A percentile compares a stretch with the other conserved stretches of the same genome.
Conservation (phyloP, 2,329 filamentous ascomycete genomes). For the Parafenestella ontariensis region DNA sequence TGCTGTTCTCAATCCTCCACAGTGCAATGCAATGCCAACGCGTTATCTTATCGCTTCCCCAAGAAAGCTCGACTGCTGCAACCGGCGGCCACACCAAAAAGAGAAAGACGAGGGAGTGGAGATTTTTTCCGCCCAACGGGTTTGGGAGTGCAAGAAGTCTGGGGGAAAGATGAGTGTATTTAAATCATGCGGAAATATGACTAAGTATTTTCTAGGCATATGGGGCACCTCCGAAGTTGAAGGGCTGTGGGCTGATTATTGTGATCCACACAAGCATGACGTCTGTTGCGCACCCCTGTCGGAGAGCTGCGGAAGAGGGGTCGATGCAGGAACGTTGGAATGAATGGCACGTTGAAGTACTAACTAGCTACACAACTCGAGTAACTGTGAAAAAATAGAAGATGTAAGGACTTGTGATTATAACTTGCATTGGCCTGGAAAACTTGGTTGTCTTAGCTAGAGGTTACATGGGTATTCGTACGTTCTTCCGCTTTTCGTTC, state of each 20-base stretch:
- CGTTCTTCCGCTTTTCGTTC: too few species aligned
- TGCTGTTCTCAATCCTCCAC: background rate
- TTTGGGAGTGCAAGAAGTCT: background rate
- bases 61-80: background rate
- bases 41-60: background rate
- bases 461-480: too few species aligned
- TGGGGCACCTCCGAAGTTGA: too few species aligned
- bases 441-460: too few species aligned
- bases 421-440: too few species aligned
- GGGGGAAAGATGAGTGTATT: background rate
- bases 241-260: constrained; percentile 1
- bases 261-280: background rate
- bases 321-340: background rate
- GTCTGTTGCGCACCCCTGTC: constrained; percentile 1
- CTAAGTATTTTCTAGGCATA: background rate
- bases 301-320: constrained; percentile 1
- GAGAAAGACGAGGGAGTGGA: background rate
- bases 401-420: too few species aligned
- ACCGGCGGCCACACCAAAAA: background rate
- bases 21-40: background rate
- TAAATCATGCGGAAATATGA: background rate
- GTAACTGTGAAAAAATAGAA: too few species aligned
- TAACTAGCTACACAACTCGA: background rate
- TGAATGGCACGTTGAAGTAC: background rate
- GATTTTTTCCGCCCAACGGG: background rate